A percentile compares a stretch with the other conserved stretches of the same genome.
These are phyloP conservation scores for Trichocladium antarcticum DNA, from an alignment of 495 filamentous ascomycete species.

Conservation along the genomic window DNA sequence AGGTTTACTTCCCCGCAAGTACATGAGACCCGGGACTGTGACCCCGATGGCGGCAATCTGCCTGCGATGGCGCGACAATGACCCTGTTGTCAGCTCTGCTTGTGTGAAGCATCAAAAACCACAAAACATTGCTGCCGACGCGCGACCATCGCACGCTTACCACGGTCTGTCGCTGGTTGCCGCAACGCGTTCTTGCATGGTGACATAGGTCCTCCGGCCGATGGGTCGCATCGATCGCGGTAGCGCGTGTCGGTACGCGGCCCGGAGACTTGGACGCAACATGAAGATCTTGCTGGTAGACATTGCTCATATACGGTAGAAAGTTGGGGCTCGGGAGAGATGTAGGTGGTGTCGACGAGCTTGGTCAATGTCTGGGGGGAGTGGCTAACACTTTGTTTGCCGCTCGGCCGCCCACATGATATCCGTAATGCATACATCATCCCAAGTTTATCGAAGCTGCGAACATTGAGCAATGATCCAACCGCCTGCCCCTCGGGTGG, in stretches of 20 bases:
- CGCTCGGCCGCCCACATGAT: too few species aligned
- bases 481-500: too few species aligned
- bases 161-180: slow-evolving; percentile 14
- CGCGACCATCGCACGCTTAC: slow-evolving; percentile 2
- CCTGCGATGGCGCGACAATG: background rate
- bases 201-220: slow-evolving; percentile 12
- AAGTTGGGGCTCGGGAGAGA: too few species aligned
- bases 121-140: background rate
- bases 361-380: too few species aligned
- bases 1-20: background rate
- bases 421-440: too few species aligned
- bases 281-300: background rate
- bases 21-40: slow-evolving; percentile 10
- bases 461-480: too few species aligned
- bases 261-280: slow-evolving; percentile 5
- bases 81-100: background rate
- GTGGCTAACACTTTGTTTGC: too few species aligned
- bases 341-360: too few species aligned
- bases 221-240: background rate
- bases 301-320: background rate
- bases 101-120: background rate
- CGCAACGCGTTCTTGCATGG: slow-evolving; percentile 5
- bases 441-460: too few species aligned
- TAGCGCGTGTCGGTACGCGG: background rate
- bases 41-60: slow-evolving; percentile 13